phyloP scores from a whole-genome alignment of 2,329 filamentous ascomycete genomes.

The Diaporthe batatas region DNA sequence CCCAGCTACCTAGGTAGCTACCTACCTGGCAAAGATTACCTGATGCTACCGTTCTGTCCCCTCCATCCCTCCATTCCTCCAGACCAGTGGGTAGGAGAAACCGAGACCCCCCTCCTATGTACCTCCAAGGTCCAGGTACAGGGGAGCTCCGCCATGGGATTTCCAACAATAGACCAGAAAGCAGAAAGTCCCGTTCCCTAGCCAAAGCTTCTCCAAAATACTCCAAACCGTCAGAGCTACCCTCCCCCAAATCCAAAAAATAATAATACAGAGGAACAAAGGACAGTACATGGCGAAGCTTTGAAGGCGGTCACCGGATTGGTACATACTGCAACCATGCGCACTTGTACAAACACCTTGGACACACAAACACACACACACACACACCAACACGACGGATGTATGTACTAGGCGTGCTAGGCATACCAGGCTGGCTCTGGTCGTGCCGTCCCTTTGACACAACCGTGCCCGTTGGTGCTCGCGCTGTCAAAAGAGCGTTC shows the following conservation, averaged over 20 bases:
- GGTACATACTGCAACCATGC: not conserved
- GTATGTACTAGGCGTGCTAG: not conserved
- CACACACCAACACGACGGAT: not conserved
- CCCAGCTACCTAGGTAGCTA: not conserved
- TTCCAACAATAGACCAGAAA: constrained; percentile 34
- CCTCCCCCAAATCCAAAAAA: not conserved
- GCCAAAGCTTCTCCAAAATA: constrained; percentile 26
- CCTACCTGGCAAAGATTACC: constrained; percentile 18
- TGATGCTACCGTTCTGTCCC: not conserved
- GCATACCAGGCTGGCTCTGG: constrained; percentile 12
- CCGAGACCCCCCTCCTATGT: constrained; percentile 30
- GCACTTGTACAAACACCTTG: constrained; percentile 11
- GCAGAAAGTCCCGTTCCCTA: constrained; percentile 1
- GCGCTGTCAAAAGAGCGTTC: constrained; percentile 1
- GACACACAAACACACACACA: not conserved
- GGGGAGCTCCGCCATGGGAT: constrained; percentile 11
- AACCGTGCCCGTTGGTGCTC: constrained; percentile 1
- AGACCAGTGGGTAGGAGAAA: constrained; percentile 21
- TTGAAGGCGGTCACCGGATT: not conserved
- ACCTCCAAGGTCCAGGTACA: constrained; percentile 9
- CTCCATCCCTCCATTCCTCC: not conserved
- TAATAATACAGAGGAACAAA: not conserved
- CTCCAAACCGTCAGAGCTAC: constrained; percentile 1
- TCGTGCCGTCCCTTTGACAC: constrained; percentile 17
- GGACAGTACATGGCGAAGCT: constrained; percentile 11